phyloP scores from a whole-genome alignment of 352 stramenopile genomes.

The Saprolegnia diclina region DNA sequence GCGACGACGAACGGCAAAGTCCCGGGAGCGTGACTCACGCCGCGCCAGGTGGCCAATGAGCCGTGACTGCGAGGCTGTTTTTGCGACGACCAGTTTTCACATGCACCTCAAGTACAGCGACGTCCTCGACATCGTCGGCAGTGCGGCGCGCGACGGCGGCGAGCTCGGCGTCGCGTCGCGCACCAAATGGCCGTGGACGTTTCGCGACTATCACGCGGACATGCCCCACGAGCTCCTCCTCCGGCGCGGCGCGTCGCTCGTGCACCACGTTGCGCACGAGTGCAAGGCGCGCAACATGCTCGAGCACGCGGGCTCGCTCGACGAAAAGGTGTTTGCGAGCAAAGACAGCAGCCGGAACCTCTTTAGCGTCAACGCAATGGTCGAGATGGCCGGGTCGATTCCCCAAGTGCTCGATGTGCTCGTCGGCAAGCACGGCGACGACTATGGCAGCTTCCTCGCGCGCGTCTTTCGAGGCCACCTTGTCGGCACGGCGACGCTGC shows the following conservation, averaged over 20 bases:
- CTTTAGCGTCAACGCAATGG: slow-evolving; percentile 11
- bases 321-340: slow-evolving; percentile 4
- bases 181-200: slow-evolving; percentile 23
- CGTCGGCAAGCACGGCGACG: background rate
- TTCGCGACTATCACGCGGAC: slow-evolving; percentile 7
- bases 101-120: slow-evolving; percentile 19
- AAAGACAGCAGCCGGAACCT: slow-evolving; percentile 18
- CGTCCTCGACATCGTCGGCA: slow-evolving; percentile 7
- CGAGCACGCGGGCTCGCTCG: slow-evolving; percentile 2
- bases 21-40: background rate
- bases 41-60: background rate
- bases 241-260: slow-evolving; percentile 1
- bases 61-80: slow-evolving; percentile 4
- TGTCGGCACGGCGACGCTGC: background rate
- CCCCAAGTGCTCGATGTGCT: slow-evolving; percentile 1
- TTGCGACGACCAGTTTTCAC: slow-evolving; percentile 2
- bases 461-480: slow-evolving; percentile 17
- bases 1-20: background rate
- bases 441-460: slow-evolving; percentile 5
- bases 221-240: background rate
- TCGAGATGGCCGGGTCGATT: slow-evolving; percentile 6
- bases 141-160: background rate
- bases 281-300: background rate
- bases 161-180: background rate
- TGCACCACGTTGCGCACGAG: slow-evolving; percentile 3